Conservation (phyloP, 2,329 filamentous ascomycete species). For the Graphilbum ipis-grandicollis region DNA sequence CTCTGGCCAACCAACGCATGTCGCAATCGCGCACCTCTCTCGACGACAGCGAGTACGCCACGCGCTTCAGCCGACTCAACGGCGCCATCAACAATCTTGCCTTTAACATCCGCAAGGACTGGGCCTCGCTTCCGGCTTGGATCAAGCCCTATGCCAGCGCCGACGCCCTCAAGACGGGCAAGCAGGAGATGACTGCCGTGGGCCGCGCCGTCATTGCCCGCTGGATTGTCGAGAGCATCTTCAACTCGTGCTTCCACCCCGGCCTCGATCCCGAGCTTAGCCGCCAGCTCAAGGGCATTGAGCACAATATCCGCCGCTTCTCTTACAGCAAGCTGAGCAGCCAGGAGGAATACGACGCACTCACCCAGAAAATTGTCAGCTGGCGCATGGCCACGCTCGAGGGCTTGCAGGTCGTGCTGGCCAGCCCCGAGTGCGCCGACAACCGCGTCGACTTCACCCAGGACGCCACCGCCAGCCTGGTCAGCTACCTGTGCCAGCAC, state of each 20-base stretch:
- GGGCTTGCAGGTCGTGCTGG: conserved; percentile 58
- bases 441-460: conserved; percentile 54
- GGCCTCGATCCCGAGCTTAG: conserved; percentile 64
- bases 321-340: conserved; percentile 57
- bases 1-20: conserved; percentile 88
- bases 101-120: conserved; percentile 93
- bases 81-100: conserved; percentile 88
- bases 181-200: conserved; percentile 95
- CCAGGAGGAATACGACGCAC: conserved; percentile 75
- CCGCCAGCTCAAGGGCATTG: conserved; percentile 64
- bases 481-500: conserved; percentile 52
- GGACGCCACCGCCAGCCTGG: conserved; percentile 50
- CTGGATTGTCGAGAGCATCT: conserved; percentile 83
- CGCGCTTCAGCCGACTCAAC: conserved; percentile 77
- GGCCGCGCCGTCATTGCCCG: conserved; percentile 75
- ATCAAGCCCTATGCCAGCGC: conserved; percentile 63
- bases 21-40: conserved; percentile 86
- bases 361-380: conserved; percentile 72
- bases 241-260: conserved; percentile 85
- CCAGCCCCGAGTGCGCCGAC: conserved; percentile 44
- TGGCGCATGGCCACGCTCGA: conserved; percentile 92
- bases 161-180: conserved; percentile 71
- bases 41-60: conserved; percentile 86
- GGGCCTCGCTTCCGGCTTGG: conserved; percentile 69
- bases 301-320: conserved; percentile 69